Conservation (phyloP, 1,284 basidiomycete genomes). For the Irpex sp. region DNA sequence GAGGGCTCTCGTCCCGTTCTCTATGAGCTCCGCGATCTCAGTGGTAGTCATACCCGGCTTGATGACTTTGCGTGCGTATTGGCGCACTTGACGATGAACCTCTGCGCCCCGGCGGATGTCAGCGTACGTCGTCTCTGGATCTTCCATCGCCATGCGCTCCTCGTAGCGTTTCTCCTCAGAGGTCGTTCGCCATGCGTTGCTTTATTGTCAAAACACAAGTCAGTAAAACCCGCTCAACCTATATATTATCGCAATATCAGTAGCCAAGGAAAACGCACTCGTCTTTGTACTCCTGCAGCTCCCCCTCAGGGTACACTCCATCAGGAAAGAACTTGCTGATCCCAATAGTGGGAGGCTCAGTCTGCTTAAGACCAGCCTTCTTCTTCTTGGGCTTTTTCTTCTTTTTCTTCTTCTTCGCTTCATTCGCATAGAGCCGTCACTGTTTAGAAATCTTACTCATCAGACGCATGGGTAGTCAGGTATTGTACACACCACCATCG, state of each 20-base stretch:
- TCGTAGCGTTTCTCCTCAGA: constrained; percentile 87
- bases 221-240: too few relatives aligned
- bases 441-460: too few relatives aligned
- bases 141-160: constrained; percentile 74
- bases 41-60: constrained; percentile 94
- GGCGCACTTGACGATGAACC: constrained; percentile 92
- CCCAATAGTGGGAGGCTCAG: constrained; percentile 93
- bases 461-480: neutral
- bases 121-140: constrained; percentile 81
- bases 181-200: constrained; percentile 83
- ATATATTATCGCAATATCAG: neutral
- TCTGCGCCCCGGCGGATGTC: constrained; percentile 90
- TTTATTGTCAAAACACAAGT: constrained; percentile 22
- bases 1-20: constrained; percentile 84
- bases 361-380: constrained; percentile 55
- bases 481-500: constrained; percentile 3
- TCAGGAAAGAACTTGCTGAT: constrained; percentile 86
- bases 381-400: constrained; percentile 93
- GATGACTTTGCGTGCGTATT: constrained; percentile 78
- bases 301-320: constrained; percentile 86
- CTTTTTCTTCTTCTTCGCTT: constrained; percentile 72
- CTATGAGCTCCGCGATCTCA: constrained; percentile 92
- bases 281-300: constrained; percentile 88
- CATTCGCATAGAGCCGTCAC: constrained; percentile 4
- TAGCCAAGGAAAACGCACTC: constrained; percentile 50